Base-by-base conservation (phyloP, 495 filamentous ascomycete species). In the Penicillium soppii region DNA sequence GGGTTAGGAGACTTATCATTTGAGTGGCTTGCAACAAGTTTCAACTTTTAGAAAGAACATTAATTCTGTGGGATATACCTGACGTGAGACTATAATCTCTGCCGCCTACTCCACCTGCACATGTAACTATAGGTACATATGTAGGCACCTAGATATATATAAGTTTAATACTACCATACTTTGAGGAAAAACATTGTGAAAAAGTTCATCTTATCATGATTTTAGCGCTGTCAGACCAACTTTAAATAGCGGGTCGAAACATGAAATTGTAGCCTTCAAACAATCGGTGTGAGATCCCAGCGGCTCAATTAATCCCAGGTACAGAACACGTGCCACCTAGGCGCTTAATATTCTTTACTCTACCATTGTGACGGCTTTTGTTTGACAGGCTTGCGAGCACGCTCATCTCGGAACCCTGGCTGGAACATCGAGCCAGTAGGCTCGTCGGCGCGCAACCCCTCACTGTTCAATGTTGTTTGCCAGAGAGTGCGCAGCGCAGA, bases 381-480 rank as follows among this genome's bases (percentile, higher is more conserved):
- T 54, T 50, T 48, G 21, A 48, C 48, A 41, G 53, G 68, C 56
- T 52, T 65, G 29, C 58, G 50, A n/a, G 25, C 22, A 17, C 54
- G 57, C 25, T 74, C 72, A 17, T 75, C 74, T 13, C 63, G 65
- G 51, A 70, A 64, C 16, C 61, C 62, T 26, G 59, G 36, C 43
- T 57, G 54, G 55, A 71, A 73, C 35, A 67, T 52, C 22, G 53
- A 19, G 13, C 67, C 56, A 37, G 66, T 54, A 9, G 51, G 23
- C 10, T 74, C 68, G 19, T 76, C 72, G 9, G 56, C 46, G 36
- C 76, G 83, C 67, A 89, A 90, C 3, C 88, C 89, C 7, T 92
- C 90, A 13, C 89, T 86, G 57, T 82, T 85, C 53, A 92, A 81
- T 2, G 90, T 70, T 15, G 82, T 78, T 20, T 67, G 68, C 66